Conservation (phyloP, 768 basidiomycete species). For the Rhizopogon roseolus region DNA sequence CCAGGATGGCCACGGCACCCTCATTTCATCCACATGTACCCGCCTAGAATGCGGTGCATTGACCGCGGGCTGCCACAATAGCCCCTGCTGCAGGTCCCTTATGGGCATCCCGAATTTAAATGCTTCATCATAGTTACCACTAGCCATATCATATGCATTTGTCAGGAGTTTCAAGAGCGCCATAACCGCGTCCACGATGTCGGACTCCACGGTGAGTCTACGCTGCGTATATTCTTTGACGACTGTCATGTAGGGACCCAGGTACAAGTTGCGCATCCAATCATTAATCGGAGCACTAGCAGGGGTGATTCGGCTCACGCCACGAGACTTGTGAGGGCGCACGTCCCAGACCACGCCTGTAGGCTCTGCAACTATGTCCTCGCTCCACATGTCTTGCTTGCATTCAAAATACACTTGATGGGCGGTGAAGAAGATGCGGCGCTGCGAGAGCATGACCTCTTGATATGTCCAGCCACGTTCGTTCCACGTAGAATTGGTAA, state of each 20-base stretch:
- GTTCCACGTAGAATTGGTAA: slow-evolving; percentile 9
- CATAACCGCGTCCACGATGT: too few species aligned
- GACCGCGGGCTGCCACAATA: slow-evolving; percentile 18
- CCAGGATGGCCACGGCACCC: slow-evolving; percentile 15
- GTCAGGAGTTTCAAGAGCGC: too few species aligned
- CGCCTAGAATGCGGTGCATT: slow-evolving; percentile 9
- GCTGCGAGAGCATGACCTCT: slow-evolving; percentile 13
- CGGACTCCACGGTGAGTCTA: too few species aligned
- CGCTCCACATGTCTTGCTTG: slow-evolving; percentile 7
- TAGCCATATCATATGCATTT: too few species aligned
- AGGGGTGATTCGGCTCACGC: too few species aligned
- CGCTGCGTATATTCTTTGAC: too few species aligned
- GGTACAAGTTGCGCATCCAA: too few species aligned
- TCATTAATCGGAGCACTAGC: too few species aligned
- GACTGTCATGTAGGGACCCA: too few species aligned
- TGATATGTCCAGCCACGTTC: slow-evolving; percentile 14
- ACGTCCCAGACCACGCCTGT: too few species aligned
- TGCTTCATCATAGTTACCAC: too few species aligned
- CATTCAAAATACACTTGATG: slow-evolving; percentile 17
- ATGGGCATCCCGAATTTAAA: background rate
- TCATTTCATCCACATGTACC: background rate
- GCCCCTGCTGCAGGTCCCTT: slow-evolving; percentile 5
- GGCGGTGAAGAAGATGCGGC: slow-evolving; percentile 14
- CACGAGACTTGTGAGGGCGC: too few species aligned
- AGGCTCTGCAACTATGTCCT: slow-evolving; percentile 11